These are phyloP conservation scores for Coelastrella sp. DNA, from an alignment of 139 green algal genomes.

Conservation along the genomic window DNA sequence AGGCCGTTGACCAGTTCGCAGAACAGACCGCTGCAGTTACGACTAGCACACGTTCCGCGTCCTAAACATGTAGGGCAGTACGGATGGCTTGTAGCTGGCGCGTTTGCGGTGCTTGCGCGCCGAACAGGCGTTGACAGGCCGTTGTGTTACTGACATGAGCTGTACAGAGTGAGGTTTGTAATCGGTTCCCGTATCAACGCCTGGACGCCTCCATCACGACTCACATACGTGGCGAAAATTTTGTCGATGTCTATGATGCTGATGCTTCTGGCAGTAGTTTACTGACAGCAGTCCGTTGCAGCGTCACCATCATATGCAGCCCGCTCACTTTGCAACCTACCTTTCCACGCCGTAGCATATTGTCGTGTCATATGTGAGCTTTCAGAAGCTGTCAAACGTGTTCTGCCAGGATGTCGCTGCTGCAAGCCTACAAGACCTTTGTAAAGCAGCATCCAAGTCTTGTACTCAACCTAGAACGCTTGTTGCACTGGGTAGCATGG, in stretches of 20 bases:
- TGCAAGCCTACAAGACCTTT: constrained; percentile 59
- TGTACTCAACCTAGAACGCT: constrained; percentile 62
- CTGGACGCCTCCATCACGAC: background rate
- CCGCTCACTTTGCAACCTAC: background rate
- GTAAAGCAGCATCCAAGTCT: constrained; percentile 59
- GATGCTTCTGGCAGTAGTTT: background rate
- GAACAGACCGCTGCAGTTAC: no score
- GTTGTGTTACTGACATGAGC: background rate
- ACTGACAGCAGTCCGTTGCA: background rate
- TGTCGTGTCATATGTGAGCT: background rate
- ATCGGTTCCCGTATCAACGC: background rate
- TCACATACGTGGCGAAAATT: background rate
- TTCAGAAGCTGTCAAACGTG: background rate
- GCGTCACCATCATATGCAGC: background rate
- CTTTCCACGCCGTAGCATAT: background rate
- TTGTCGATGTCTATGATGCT: background rate
- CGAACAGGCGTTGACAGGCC: background rate
- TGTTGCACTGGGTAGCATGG: constrained; percentile 54
- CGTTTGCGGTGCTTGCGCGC: background rate
- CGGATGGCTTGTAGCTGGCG: background rate
- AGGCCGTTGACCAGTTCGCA: no score
- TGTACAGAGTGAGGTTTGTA: background rate
- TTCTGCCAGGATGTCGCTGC: constrained; percentile 2
- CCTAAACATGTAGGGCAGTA: no score
- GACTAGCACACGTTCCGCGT: no score